Evolutionary conservation across 2,329 filamentous ascomycete genomes (phyloP).

Genomic region (Zymoseptoria passerinii): DNA sequence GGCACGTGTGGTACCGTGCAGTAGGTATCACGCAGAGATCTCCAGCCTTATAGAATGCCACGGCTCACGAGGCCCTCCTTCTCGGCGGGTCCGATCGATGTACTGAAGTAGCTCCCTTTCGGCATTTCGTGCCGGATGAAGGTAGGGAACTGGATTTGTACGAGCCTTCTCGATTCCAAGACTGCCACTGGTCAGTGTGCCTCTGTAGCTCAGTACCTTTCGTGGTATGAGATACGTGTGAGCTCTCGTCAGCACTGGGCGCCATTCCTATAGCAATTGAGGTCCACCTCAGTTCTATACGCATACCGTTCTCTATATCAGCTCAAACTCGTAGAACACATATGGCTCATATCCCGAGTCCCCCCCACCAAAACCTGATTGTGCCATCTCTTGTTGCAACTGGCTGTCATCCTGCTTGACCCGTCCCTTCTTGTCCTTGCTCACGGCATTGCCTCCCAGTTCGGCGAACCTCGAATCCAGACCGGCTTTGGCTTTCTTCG

Average conservation of each 20-base stretch:
- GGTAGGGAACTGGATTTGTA: not conserved
- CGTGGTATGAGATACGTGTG: not conserved
- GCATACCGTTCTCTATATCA: conserved; percentile 41
- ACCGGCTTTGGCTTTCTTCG: conserved; percentile 57
- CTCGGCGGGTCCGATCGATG: not conserved
- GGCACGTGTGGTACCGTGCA: not conserved
- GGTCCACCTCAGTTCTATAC: not conserved
- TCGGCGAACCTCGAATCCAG: conserved; percentile 84
- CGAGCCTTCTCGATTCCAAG: not conserved
- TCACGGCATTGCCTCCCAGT: conserved; percentile 88
- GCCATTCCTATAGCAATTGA: not conserved
- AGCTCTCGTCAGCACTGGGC: not conserved
- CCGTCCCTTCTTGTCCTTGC: conserved; percentile 85
- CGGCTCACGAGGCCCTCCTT: not conserved
- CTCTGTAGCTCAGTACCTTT: not conserved
- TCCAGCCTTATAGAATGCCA: not conserved
- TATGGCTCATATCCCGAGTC: conserved; percentile 86
- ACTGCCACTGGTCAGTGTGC: not conserved
- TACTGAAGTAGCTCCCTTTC: not conserved
- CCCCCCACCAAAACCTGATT: conserved; percentile 59
- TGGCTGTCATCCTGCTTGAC: conserved; percentile 82
- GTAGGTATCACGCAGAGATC: not conserved
- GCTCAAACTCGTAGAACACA: conserved; percentile 92
- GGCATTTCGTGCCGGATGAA: not conserved
- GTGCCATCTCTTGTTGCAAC: conserved; percentile 73